phyloP scores from a whole-genome alignment of 1,284 basidiomycete species.

The Irpex sp. region DNA sequence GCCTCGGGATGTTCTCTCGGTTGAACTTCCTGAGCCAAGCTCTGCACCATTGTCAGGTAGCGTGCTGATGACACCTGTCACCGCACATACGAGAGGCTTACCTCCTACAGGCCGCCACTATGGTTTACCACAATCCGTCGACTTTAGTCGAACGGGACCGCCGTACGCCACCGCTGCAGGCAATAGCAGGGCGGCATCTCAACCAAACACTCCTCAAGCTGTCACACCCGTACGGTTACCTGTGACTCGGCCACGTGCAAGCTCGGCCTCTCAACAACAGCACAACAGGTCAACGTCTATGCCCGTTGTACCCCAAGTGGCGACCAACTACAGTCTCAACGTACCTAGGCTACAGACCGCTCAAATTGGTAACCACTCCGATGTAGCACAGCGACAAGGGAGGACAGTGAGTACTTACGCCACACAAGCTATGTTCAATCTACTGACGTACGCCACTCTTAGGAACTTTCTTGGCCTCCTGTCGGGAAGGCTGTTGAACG shows the following conservation, averaged over 20 bases:
- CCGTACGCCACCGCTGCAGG: not conserved
- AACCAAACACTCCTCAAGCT: not conserved
- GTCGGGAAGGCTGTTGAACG: not conserved
- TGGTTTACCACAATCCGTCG: not conserved
- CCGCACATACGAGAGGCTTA: not conserved
- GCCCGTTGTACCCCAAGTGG: not conserved
- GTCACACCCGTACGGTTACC: not conserved
- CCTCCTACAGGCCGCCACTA: not conserved
- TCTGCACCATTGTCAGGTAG: not conserved
- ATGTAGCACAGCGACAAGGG: not conserved
- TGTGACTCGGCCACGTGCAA: not conserved
- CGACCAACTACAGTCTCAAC: not conserved
- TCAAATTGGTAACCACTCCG: not conserved
- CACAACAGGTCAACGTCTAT: not conserved
- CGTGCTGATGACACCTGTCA: not conserved
- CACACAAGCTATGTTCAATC: not conserved
- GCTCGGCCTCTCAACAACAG: not conserved
- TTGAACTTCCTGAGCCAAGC: not conserved
- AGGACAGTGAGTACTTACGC: not conserved
- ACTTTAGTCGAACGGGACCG: not conserved
- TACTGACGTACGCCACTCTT: not conserved
- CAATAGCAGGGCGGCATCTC: not conserved
- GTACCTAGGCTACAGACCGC: not conserved
- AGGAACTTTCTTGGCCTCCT: not conserved
- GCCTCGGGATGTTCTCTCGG: slow-evolving; percentile 35